These are phyloP conservation scores for Blastocystis sp. DNA, from an alignment of 352 stramenopile species.

Conservation along the genomic window DNA sequence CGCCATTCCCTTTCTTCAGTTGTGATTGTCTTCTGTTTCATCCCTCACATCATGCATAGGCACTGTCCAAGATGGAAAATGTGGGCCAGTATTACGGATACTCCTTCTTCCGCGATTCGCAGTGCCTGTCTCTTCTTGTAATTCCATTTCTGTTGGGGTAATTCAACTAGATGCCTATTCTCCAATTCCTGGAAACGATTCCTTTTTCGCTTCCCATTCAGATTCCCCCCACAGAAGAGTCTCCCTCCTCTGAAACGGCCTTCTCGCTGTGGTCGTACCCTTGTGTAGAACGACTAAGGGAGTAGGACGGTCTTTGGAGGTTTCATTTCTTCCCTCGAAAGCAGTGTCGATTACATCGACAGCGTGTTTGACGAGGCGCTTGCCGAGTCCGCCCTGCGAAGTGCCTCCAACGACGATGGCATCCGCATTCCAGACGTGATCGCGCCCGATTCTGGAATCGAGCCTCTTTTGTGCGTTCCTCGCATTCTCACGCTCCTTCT, in stretches of 20 bases:
- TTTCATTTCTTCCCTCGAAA: constrained; percentile 18
- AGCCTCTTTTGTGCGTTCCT: constrained; percentile 41
- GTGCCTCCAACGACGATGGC: neutral
- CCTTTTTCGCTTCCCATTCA: constrained; percentile 10
- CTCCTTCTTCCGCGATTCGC: constrained; percentile 16
- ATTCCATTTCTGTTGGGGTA: neutral
- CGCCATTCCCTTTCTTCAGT: neutral
- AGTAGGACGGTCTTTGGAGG: neutral
- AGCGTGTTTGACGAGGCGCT: constrained; percentile 40
- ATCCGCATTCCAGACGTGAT: neutral
- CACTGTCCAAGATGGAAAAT: neutral
- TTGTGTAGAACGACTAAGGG: neutral
- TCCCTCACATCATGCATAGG: neutral
- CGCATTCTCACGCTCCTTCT: neutral
- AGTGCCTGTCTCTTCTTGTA: constrained; percentile 15
- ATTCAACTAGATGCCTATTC: neutral
- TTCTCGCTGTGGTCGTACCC: neutral
- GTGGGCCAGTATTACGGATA: constrained; percentile 23
- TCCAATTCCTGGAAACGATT: constrained; percentile 4
- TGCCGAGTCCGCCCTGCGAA: neutral
- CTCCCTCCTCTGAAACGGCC: neutral
- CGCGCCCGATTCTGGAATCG: neutral
- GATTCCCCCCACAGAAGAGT: neutral
- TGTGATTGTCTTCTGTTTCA: neutral
- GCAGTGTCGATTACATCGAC: constrained; percentile 10